Evolutionary conservation across 768 basidiomycete genomes (phyloP), one percentile per base, ranked within the genome.

Genomic region (Boletus rubroflammeus): DNA sequence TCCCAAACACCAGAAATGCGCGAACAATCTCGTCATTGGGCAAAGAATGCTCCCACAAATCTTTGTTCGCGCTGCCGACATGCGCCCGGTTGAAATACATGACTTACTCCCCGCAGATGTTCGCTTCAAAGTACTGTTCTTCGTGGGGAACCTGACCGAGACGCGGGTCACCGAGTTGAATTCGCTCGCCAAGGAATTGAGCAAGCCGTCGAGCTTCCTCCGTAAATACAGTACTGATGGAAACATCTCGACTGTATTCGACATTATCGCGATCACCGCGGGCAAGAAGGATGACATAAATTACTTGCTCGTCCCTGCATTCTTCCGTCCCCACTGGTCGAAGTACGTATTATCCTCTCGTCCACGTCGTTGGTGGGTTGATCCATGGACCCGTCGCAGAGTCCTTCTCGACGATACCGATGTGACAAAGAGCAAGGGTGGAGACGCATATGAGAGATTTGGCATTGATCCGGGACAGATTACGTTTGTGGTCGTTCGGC

Each of bases 261-360:
- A 71, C 25, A 56, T 72, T 5, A 39, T 69, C 47, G 57, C 70
- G 15, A 58, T 71, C 44, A 17, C 54, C 7, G 39, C 61, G 25
- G 72, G 66, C 3, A 59, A 57, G 50, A 79, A 76, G 54, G 62
- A 66, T 6, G 60, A 60, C 19, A 58, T 67, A 17, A 69, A 74
- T 19, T 76, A 69, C 48, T 63, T 75, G 15, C 51, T 53, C 17
- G 56, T 77, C 29, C 77, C 77, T 0, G 51, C 42, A 7, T 49
- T 65, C 25, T 59, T 79, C 54, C 66, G 75, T 50, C 45, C 66
- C 11, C 78, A 79, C 47, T 78, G 76, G 76, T 65, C 73, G 21
- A 75, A 74, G 76, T 77, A 34, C 39, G 69, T 72, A 51, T 32
- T 41, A 2, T 43, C 13, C 9, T 55, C 8, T 55, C 14, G 25